Percentiles rank a stretch among this genome's conserved stretches.
These are phyloP conservation scores for Penicillium sp. DNA, from an alignment of 2,329 filamentous ascomycete species.

Conservation along the genomic window DNA sequence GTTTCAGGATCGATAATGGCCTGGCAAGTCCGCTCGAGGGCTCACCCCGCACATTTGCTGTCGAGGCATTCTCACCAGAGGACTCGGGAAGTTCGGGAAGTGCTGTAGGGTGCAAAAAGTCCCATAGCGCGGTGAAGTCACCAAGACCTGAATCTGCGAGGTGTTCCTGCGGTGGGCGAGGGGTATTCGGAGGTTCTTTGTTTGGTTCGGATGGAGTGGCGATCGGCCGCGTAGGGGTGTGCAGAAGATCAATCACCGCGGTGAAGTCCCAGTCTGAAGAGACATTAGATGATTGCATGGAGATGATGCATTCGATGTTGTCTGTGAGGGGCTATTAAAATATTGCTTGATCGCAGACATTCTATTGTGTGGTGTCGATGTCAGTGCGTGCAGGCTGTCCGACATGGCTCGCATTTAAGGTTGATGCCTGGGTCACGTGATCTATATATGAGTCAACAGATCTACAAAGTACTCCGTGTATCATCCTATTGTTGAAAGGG, in stretches of 20 bases:
- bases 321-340: not conserved
- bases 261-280: constrained; percentile 43
- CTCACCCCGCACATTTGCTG: not conserved
- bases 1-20: constrained; percentile 21
- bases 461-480: no score
- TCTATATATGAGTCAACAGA: no score
- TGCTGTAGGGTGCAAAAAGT: constrained; percentile 27
- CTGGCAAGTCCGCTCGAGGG: not conserved
- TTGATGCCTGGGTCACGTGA: no score
- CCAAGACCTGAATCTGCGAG: constrained; percentile 29
- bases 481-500: no score
- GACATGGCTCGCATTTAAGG: no score
- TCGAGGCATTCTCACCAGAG: not conserved
- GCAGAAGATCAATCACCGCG: constrained; percentile 42
- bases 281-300: constrained; percentile 29
- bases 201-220: not conserved
- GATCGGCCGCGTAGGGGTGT: constrained; percentile 25
- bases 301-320: constrained; percentile 7
- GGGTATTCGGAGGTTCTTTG: constrained; percentile 4
- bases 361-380: not conserved
- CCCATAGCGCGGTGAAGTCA: constrained; percentile 43
- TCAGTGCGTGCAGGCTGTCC: not conserved
- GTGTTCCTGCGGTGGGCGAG: not conserved
- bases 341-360: not conserved
- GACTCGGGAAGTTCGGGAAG: not conserved